These are phyloP conservation scores for Linnemannia zychae DNA, from an alignment of 192 early-diverging fungal genomes.

Conservation along the genomic window DNA sequence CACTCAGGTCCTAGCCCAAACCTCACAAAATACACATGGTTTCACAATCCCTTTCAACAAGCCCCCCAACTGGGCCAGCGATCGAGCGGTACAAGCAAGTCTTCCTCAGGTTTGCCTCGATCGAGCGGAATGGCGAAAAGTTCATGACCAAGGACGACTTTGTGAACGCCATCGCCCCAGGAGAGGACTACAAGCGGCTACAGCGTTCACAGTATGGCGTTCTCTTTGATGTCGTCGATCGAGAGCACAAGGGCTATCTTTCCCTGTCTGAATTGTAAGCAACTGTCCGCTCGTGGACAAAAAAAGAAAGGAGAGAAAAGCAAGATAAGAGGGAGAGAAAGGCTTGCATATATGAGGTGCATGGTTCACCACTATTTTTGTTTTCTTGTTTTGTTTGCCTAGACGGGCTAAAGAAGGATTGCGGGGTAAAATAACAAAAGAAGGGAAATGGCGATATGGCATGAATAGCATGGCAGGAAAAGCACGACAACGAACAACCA, in stretches of 20 bases:
- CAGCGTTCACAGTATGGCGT: slow-evolving; percentile 69
- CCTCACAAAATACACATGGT: neutral
- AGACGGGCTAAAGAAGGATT: neutral
- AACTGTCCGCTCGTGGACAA: neutral
- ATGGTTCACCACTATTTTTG: neutral
- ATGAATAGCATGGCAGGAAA: neutral
- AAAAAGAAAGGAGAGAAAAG: neutral
- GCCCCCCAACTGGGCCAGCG: neutral
- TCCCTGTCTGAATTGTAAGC: slow-evolving; percentile 71
- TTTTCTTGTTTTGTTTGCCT: neutral
- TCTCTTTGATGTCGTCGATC: slow-evolving; percentile 72
- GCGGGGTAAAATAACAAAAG: slow-evolving; percentile 2
- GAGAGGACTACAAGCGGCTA: slow-evolving; percentile 70
- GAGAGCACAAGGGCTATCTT: slow-evolving; percentile 58
- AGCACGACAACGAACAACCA: neutral
- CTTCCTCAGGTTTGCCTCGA: slow-evolving; percentile 65
- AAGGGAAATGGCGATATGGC: neutral
- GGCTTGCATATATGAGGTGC: neutral
- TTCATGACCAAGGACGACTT: slow-evolving; percentile 75
- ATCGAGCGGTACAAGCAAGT: slow-evolving; percentile 59
- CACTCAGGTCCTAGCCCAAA: neutral
- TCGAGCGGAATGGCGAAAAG: slow-evolving; percentile 62
- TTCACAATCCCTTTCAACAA: neutral
- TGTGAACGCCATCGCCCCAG: slow-evolving; percentile 67
- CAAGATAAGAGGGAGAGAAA: neutral